These are phyloP conservation scores for Vicia faba DNA, from an alignment of 306 rosid species.

Conservation along the genomic window DNA sequence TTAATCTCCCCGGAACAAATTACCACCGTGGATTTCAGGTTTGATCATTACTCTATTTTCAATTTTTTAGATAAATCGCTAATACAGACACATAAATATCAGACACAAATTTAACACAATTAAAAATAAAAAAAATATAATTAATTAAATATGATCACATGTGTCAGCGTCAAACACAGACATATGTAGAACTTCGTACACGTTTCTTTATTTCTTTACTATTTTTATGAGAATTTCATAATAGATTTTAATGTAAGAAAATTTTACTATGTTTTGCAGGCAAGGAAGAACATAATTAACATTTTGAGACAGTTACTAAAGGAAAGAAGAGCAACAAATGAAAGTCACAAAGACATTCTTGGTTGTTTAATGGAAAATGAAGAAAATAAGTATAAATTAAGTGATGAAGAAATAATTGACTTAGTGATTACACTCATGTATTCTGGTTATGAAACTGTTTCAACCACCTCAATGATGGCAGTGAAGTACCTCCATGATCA, in stretches of 20 bases:
- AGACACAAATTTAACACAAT: not conserved
- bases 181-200: too few species aligned
- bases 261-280: conserved; percentile 46
- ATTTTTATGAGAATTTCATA: not conserved
- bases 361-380: conserved; percentile 62
- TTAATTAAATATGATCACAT: not conserved
- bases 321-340: conserved; percentile 66
- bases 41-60: conserved; percentile 5
- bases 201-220: too few species aligned
- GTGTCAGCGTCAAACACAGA: not conserved
- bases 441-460: conserved; percentile 97
- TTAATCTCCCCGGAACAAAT: conserved; percentile 89
- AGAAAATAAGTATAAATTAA: conserved; percentile 56
- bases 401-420: conserved; percentile 88
- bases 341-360: conserved; percentile 73
- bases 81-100: too few species aligned
- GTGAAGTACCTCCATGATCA: conserved; percentile 91
- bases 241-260: not conserved
- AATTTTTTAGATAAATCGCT: too few species aligned
- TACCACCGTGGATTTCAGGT: conserved; percentile 84
- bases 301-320: conserved; percentile 59
- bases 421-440: conserved; percentile 73
- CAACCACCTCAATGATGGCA: conserved; percentile 99
- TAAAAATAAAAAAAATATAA: not conserved
- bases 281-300: conserved; percentile 72